Base-by-base conservation (phyloP, 768 basidiomycete genomes). In the Dentipellis sp. region DNA sequence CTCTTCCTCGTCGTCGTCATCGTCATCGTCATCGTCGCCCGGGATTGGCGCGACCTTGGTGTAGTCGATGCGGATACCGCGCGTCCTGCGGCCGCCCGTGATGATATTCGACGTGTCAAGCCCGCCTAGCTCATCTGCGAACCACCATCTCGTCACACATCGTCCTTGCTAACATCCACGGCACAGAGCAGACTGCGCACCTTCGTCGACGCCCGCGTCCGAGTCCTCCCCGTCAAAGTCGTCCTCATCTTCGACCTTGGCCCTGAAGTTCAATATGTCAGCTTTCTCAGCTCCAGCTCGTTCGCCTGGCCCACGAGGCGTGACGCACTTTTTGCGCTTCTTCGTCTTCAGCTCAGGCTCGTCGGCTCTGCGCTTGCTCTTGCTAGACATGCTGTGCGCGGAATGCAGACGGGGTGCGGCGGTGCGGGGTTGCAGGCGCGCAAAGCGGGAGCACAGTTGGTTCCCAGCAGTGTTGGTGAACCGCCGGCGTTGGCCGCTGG, bases 1-100 rank as follows among this genome's bases (percentile, higher is more conserved):
- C 45, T 75, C 75, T 58, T 76, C 77, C 50, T 74, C 72, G 53
- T 74, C 75, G 56, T 80, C 80, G 52, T 82, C 84, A 50, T 77
- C 78, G 1, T 68, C 68, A 10, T 68, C 66, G 1, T 69, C 66
- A 19, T 63, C 66, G 35, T 65, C 67, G 19, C 56, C 62, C 3
- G 59, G 54, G 52, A 61, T 58, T 14, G 63, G 64, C 21, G 61
- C 35, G 12, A 67, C 69, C 52, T 72, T 66, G 46, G 63, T 67
- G 53, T 68, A 66, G 55, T 65, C 64, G 19, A 64, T 50, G 50
- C 61, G 60, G 12, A 61, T 62, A 4, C 64, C 67, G 14, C 67
- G 67, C 38, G 67, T 68, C 51, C 67, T 64, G 29, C 64, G 61
- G 5, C 64, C 64, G 22, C 53, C 50, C 4, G 57, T 40, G 45